Percentiles rank a stretch among this genome's conserved stretches.
Conservation (phyloP, 768 basidiomycete species). For the Rhodotorula toruloides region DNA sequence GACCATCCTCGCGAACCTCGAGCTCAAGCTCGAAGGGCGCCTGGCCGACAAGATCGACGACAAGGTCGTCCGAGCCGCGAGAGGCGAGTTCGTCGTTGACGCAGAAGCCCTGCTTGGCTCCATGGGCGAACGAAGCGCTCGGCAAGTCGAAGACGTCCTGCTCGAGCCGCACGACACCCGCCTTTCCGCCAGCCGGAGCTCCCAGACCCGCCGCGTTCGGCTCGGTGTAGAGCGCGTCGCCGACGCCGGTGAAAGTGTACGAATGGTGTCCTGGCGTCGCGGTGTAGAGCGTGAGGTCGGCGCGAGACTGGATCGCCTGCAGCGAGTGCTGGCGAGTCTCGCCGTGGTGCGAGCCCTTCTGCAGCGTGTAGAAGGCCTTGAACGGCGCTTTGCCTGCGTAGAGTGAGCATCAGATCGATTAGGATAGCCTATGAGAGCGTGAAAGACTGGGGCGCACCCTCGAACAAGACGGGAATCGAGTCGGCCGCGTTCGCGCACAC, state of each 20-base stretch:
- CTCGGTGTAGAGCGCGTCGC: slow-evolving; percentile 39
- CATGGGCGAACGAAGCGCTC: slow-evolving; percentile 28
- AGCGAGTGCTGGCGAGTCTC: slow-evolving; percentile 20
- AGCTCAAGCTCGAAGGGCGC: slow-evolving; percentile 78
- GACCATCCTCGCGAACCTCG: slow-evolving; percentile 64
- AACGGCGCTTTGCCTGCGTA: slow-evolving; percentile 33
- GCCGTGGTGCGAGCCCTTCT: slow-evolving; percentile 22
- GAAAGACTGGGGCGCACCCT: neutral
- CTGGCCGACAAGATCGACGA: slow-evolving; percentile 68
- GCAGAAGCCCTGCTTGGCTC: slow-evolving; percentile 37
- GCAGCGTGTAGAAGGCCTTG: slow-evolving; percentile 32
- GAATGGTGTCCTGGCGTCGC: slow-evolving; percentile 33
- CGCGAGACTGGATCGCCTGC: slow-evolving; percentile 38
- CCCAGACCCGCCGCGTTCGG: slow-evolving; percentile 17
- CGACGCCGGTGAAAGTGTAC: slow-evolving; percentile 39
- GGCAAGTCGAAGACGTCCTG: slow-evolving; percentile 41
- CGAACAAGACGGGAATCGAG: slow-evolving; percentile 11
- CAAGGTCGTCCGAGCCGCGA: slow-evolving; percentile 50
- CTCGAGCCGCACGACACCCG: slow-evolving; percentile 30
- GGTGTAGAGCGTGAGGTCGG: slow-evolving; percentile 40
- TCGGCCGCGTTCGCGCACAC: slow-evolving; percentile 27
- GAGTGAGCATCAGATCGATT: neutral
- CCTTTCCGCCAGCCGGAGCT: slow-evolving; percentile 10
- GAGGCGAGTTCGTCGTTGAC: slow-evolving; percentile 37
- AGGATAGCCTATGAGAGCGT: neutral